Evolutionary conservation across 2,329 filamentous ascomycete genomes (phyloP).

Genomic region (Fulvia fulva): DNA sequence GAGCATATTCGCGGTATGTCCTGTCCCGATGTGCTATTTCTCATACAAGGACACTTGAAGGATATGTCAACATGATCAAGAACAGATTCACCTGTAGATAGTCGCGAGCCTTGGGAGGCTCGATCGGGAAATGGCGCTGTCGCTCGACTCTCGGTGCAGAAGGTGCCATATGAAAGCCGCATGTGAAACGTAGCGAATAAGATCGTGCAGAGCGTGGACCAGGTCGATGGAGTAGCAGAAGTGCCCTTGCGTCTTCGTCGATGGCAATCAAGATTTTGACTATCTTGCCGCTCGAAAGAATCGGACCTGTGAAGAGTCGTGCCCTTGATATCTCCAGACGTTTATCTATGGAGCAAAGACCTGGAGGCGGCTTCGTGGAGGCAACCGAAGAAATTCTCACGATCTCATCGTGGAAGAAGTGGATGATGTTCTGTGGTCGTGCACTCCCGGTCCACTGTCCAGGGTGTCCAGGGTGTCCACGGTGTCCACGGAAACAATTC

Average conservation of each 20-base stretch:
- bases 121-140: not conserved
- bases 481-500: not conserved
- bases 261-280: no score
- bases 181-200: conserved; percentile 1
- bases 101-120: not conserved
- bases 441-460: not conserved
- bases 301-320: not conserved
- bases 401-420: not conserved
- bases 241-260: no score
- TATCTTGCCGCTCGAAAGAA: not conserved
- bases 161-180: not conserved
- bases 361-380: not conserved
- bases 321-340: not conserved
- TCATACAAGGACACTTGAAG: no score
- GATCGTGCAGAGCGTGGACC: not conserved
- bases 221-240: no score
- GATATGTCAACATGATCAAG: no score
- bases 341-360: not conserved
- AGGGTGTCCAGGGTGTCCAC: no score
- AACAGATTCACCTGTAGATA: not conserved
- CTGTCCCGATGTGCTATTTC: no score
- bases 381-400: not conserved
- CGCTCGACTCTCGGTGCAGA: not conserved
- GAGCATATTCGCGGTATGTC: no score
- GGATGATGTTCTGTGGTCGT: not conserved